Base-by-base conservation (phyloP, 23 red algal species). In the Pyropia yezoensis region DNA sequence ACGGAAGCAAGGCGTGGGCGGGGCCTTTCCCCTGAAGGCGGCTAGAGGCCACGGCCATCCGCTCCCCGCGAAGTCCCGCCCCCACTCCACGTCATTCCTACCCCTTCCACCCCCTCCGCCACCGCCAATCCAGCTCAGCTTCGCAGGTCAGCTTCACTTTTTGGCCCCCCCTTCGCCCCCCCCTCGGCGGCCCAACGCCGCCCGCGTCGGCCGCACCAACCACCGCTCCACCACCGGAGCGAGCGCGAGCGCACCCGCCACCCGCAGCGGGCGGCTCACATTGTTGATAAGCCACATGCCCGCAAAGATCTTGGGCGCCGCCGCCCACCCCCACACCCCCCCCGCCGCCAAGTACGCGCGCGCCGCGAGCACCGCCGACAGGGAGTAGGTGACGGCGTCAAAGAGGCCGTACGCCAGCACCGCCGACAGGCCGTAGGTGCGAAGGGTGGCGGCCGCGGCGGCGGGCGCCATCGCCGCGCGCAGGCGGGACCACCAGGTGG, bases 271-370 rank as follows among this genome's bases (percentile, higher is more conserved):
- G 17, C 94, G 66, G 34, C 75, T 83, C 25, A 98, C 79, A 53
- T 98, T 98, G 72, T 98, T 98, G 26, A 91, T 70, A n/a, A 75
- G 71, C 86, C 87, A 96, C 92, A 96, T 96, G 33, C 77, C 19
- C 7, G 79, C 92, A 24, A 96, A 76, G 33, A 96, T 80, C 72
- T 77, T 70, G 13, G 82, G 82, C 11, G 71, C 24, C 16, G 82
- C 70, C 21, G 62, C 63, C 82, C 58, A 77, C 28, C 71, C 76
- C 16, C 75, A 34, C 2, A 71, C 57, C 29, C 76, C 76, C 18
- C 71, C 71, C 18, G 82, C 71, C 9, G 82, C 82, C 15, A 87
- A 12, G 57, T 69, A 77, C 52, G 82, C 49, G 47, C 60, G 82
- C 54, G 91, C 57, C 4, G 85, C 74, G 45, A 97, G 55, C 11